Evolutionary conservation across 257 asterid species (phyloP), one percentile per base, ranked within the genome.

Genomic region (Ligustrum vulgare): DNA sequence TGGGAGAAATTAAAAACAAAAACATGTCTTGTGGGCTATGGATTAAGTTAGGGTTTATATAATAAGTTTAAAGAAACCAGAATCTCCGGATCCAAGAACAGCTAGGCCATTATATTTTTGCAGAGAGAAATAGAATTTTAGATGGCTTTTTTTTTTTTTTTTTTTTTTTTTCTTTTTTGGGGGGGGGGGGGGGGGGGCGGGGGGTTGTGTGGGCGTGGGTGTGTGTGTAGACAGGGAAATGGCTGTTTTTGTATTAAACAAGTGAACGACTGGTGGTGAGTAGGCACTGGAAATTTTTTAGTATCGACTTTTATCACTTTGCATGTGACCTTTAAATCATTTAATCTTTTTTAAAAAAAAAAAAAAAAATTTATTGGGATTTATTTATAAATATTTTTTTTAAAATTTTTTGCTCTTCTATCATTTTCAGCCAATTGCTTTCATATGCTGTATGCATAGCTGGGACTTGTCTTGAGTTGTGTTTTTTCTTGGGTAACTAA

Each of bases 1-100:
- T 78, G 67, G 34, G 62, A 76, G 79, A 79, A 73, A n/a, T n/a
- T n/a, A n/a, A n/a, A 71, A 71, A 76, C 77, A 79, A 78, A 75
- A 73, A 78, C 84, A 84, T 81, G 81, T 76, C 82, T 76, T 78
- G 80, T 71, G 80, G 73, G 84, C 64, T 80, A 75, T 66, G 80
- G 71, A 72, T 75, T 69, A 69, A 72, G 71, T 70, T 73, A 66
- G 77, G 36, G 54, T 22, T 25, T 64, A 75, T 75, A 36, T 71
- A 67, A 49, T 66, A 70, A 72, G 31, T 41, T 9, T 58, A 36
- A 51, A 76, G 81, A 78, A 81, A 76, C 82, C 86, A 79, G 87
- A 84, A 76, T 84, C 87, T 78, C 83, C 80, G 87, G 87, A 84
- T 84, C 87, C 85, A 81, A 84, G 85, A 81, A 84, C 87, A 81